Conservation (phyloP, 1,139 yeast genomes). For the Debaryomyces psychrophilus region DNA sequence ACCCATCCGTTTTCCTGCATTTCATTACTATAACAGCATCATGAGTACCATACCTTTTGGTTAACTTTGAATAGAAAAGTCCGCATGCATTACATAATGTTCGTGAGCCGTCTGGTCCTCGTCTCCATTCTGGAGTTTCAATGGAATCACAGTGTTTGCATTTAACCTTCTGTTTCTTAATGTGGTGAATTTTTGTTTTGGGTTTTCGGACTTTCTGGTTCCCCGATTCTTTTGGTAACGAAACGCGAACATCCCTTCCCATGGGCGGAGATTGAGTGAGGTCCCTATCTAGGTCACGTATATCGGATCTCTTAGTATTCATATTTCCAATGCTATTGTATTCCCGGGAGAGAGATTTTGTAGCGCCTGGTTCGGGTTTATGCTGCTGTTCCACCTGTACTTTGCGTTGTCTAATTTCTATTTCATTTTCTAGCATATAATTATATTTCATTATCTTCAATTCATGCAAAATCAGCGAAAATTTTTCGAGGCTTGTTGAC, state of each 20-base stretch:
- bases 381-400: background rate
- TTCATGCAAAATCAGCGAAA: conserved; percentile 12
- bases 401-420: background rate
- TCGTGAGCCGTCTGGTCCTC: conserved; percentile 48
- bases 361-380: background rate
- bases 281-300: background rate
- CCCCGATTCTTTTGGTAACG: background rate
- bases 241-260: background rate
- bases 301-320: background rate
- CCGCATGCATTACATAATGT: conserved; percentile 54
- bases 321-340: background rate
- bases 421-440: conserved; percentile 10
- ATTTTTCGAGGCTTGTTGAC: conserved; percentile 8
- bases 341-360: background rate
- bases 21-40: conserved; percentile 31
- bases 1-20: conserved; percentile 25
- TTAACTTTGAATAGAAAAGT: conserved; percentile 40
- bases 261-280: background rate
- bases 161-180: conserved; percentile 14
- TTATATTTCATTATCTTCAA: conserved; percentile 13
- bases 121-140: conserved; percentile 51
- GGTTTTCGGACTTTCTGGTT: conserved; percentile 1
- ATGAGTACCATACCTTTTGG: conserved; percentile 29
- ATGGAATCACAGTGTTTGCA: conserved; percentile 35
- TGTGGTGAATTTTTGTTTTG: conserved; percentile 8